Conservation (phyloP, 352 stramenopile species). For the Phytophthora quininea region DNA sequence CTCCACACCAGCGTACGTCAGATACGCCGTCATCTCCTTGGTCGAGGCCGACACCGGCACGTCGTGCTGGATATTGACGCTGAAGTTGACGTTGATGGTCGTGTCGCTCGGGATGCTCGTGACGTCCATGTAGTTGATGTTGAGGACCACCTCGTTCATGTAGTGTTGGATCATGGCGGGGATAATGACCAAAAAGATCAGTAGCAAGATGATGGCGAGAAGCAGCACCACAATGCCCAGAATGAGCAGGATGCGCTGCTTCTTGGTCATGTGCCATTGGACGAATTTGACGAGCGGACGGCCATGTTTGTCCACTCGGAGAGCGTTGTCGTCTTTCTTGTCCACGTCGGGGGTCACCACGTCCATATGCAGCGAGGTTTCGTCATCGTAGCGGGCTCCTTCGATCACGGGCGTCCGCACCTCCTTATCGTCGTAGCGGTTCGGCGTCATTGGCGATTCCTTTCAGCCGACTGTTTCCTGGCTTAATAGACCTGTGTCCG, state of each 20-base stretch:
- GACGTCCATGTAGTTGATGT: slow-evolving; percentile 72
- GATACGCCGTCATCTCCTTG: slow-evolving; percentile 38
- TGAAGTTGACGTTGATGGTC: slow-evolving; percentile 54
- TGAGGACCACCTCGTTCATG: slow-evolving; percentile 56
- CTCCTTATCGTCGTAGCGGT: slow-evolving; percentile 35
- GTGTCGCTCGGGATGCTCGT: slow-evolving; percentile 43
- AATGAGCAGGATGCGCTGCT: slow-evolving; percentile 42
- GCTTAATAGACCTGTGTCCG: slow-evolving; percentile 2
- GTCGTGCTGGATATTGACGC: slow-evolving; percentile 54
- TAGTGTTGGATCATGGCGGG: slow-evolving; percentile 59
- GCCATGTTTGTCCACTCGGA: slow-evolving; percentile 23
- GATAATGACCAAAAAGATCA: slow-evolving; percentile 60
- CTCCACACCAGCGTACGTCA: slow-evolving; percentile 46
- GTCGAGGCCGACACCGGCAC: slow-evolving; percentile 45
- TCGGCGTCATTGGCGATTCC: slow-evolving; percentile 15
- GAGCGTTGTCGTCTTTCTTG: slow-evolving; percentile 24
- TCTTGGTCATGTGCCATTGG: slow-evolving; percentile 55
- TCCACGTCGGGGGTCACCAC: slow-evolving; percentile 20
- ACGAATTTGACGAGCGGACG: slow-evolving; percentile 49
- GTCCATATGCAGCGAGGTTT: slow-evolving; percentile 19
- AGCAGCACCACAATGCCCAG: slow-evolving; percentile 40
- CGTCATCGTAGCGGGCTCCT: slow-evolving; percentile 25
- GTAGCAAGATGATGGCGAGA: slow-evolving; percentile 48
- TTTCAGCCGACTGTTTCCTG: slow-evolving; percentile 7
- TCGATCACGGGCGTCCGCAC: slow-evolving; percentile 21